phyloP scores from a whole-genome alignment of 2,329 filamentous ascomycete genomes.

The Sporothrix sp. region DNA sequence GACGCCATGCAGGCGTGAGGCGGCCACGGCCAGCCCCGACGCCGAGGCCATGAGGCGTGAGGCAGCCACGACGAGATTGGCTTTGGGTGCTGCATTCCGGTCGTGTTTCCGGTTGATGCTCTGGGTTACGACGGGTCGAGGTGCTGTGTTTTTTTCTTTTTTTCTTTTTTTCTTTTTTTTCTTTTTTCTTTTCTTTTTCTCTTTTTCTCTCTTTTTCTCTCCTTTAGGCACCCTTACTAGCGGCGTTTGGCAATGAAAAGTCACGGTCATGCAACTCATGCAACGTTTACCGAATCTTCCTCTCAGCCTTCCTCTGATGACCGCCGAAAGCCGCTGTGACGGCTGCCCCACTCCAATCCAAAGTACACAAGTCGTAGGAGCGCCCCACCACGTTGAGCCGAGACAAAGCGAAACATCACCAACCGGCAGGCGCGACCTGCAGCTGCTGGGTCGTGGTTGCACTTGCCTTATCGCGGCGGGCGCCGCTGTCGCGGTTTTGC shows the following conservation, averaged over 20 bases:
- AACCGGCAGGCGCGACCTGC: neutral
- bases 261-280: too few relatives aligned
- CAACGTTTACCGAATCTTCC: neutral
- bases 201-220: neutral
- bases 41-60: too few relatives aligned
- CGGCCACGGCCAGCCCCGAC: too few relatives aligned
- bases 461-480: slow-evolving; percentile 7
- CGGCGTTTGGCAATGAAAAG: slow-evolving; percentile 12
- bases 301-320: neutral
- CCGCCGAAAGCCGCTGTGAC: too few relatives aligned
- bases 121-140: too few relatives aligned
- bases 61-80: too few relatives aligned
- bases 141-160: slow-evolving; percentile 3
- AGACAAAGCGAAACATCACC: slow-evolving; percentile 21
- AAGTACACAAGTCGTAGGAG: neutral
- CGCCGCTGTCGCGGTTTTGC: too few relatives aligned
- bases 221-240: neutral
- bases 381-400: too few relatives aligned
- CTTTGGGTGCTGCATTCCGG: too few relatives aligned
- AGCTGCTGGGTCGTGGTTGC: neutral
- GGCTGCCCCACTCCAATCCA: neutral
- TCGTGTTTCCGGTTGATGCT: too few relatives aligned
- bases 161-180: slow-evolving; percentile 1
- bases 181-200: neutral
- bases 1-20: slow-evolving; percentile 44